Evolutionary conservation across 257 asterid species (phyloP).

Genomic region (Ilex aquifolium): DNA sequence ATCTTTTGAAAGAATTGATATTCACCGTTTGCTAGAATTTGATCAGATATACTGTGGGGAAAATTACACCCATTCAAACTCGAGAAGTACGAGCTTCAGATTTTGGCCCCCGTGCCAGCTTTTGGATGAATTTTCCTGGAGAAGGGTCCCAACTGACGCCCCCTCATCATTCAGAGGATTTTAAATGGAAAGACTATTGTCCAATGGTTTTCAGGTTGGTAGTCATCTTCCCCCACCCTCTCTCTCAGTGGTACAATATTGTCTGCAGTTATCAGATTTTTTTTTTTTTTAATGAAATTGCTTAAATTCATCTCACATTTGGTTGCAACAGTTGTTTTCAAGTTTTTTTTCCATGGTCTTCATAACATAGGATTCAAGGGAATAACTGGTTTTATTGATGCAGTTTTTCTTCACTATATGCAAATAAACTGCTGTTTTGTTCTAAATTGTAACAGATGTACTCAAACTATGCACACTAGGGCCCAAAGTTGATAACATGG

Average conservation of each 20-base stretch:
- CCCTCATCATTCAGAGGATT: slow-evolving; percentile 89
- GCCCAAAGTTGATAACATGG: too few relatives aligned
- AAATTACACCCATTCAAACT: slow-evolving; percentile 91
- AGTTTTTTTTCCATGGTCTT: too few relatives aligned
- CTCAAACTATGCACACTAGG: too few relatives aligned
- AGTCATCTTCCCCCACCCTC: slow-evolving; percentile 7
- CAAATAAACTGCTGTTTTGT: too few relatives aligned
- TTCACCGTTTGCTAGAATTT: slow-evolving; percentile 21
- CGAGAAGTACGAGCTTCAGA: slow-evolving; percentile 84
- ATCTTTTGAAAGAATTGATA: neutral
- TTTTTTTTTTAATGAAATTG: too few relatives aligned
- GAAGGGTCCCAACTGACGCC: slow-evolving; percentile 93
- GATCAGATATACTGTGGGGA: slow-evolving; percentile 91
- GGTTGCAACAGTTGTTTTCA: too few relatives aligned
- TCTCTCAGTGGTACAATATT: neutral
- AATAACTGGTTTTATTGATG: too few relatives aligned
- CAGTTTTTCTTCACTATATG: too few relatives aligned
- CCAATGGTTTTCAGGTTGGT: slow-evolving; percentile 97
- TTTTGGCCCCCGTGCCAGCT: slow-evolving; percentile 89
- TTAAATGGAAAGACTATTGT: slow-evolving; percentile 97
- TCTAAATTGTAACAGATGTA: too few relatives aligned
- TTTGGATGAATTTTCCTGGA: slow-evolving; percentile 94
- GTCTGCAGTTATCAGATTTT: too few relatives aligned
- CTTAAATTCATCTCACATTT: too few relatives aligned
- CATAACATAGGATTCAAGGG: too few relatives aligned